Evolutionary conservation across 2,329 filamentous ascomycete species (phyloP).

Genomic region (Verticillium isaacii): DNA sequence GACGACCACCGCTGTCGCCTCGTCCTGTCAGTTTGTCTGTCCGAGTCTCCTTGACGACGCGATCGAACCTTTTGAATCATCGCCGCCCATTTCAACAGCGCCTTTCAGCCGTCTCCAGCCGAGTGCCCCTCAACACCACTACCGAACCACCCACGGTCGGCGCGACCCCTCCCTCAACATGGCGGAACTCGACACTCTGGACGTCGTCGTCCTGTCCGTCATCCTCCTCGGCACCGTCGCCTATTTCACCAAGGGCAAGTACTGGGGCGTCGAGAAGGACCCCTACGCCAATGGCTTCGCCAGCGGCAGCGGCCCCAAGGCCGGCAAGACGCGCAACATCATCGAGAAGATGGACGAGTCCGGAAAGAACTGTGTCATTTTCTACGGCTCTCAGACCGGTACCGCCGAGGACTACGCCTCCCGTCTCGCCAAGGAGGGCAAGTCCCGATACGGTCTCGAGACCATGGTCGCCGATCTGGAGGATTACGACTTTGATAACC

Average conservation of each 20-base stretch:
- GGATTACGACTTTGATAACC: constrained; percentile 94
- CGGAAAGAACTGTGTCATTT: constrained; percentile 95
- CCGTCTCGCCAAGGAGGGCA: constrained; percentile 92
- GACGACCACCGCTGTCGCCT: not conserved
- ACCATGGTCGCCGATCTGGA: constrained; percentile 98
- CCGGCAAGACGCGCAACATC: constrained; percentile 85
- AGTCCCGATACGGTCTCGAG: constrained; percentile 91
- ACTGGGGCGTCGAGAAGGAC: constrained; percentile 86
- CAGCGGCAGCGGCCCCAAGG: constrained; percentile 65
- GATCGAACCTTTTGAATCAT: not conserved
- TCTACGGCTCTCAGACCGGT: constrained; percentile 97
- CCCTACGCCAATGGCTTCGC: constrained; percentile 76
- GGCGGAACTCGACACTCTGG: constrained; percentile 94
- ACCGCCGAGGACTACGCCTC: constrained; percentile 98
- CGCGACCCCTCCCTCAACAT: constrained; percentile 46
- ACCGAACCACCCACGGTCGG: not conserved
- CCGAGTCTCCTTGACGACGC: not conserved
- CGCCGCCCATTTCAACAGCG: not conserved
- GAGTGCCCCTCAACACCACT: not conserved
- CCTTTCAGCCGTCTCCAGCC: not conserved
- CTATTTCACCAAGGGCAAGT: constrained; percentile 96
- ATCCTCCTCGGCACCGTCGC: constrained; percentile 84
- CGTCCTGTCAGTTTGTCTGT: not conserved
- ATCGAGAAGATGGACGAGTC: constrained; percentile 94
- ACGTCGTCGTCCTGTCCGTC: constrained; percentile 82